Evolutionary conservation across 179 eudicot genomes (phyloP), one percentile per base, ranked within the genome.

Genomic region (Silene coronaria): DNA sequence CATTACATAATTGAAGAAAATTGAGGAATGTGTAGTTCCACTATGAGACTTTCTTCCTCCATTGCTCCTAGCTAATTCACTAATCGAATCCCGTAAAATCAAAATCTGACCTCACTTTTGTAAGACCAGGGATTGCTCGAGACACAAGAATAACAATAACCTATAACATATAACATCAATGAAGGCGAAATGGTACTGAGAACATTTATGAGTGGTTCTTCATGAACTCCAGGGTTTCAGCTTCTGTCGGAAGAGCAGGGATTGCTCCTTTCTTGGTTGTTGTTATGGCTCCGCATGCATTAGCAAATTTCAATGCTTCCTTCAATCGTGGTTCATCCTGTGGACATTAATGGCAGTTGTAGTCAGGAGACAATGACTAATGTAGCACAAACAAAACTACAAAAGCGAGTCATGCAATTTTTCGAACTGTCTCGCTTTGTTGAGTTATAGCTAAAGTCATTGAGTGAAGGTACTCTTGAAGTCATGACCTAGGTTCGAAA

Each of bases 241-340:
- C 58, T 23, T 76, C 85, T 0, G 87, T 88, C 4, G 96, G 96
- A 32, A 91, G 93, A 14, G 96, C 93, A 11, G 96, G 96, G 72
- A 91, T 89, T n/a, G 96, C 96, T 45, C 96, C 96, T 79, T 89
- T 89, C 81, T 88, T 89, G 65, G 96, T 91, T 9, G 96, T 89
- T 0, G 96, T 91, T 13, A 89, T 91, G 45, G 93, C 96, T 61
- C 96, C 96, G 75, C 96, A 89, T 0, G 96, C 96, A 62, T 89
- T 86, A 34, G 93, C 85, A 42, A 80, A 91, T 61, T 34, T 84
- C 58, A 91, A 72, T n/a, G 77, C 86, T 70, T 81, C 88, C 76
- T 74, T 89, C 82, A 91, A 80, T 60, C 79, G 81, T 36, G 80
- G 21, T 75, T 91, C 96, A 28, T 91, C 90, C 94, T 91, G 85